A percentile compares a stretch with the other conserved stretches of the same genome.
Evolutionary conservation across 805 yeast genomes (phyloP).

Genomic region (Scheffersomyces spartinae): DNA sequence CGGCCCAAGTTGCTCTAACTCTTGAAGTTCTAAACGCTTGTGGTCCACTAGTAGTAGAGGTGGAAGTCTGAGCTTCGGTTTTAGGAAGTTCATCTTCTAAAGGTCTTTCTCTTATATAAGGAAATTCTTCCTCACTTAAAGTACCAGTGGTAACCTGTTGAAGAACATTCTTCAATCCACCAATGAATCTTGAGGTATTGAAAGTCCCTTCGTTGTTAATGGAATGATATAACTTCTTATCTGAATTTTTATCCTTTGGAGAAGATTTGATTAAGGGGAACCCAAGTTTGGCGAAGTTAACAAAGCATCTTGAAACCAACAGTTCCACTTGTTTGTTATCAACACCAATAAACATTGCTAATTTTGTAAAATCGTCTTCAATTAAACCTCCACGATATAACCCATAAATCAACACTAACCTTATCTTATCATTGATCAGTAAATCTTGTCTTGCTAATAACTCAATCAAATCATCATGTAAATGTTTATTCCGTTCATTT

Average conservation of each 20-base stretch:
- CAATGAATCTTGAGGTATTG: conserved; percentile 62
- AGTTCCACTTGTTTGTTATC: conserved; percentile 37
- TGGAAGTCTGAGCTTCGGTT: conserved; percentile 3
- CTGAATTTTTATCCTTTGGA: conserved; percentile 30
- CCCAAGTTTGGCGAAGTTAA: conserved; percentile 39
- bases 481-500: conserved; percentile 46
- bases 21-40: conserved; percentile 57
- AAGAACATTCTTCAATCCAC: conserved; percentile 53
- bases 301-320: conserved; percentile 41
- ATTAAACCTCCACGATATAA: conserved; percentile 74
- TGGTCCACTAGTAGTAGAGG: conserved; percentile 15
- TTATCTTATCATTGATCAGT: conserved; percentile 54
- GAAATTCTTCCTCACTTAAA: conserved; percentile 51
- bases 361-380: conserved; percentile 58
- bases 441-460: conserved; percentile 39
- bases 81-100: conserved; percentile 33
- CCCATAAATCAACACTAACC: conserved; percentile 66
- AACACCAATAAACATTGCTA: conserved; percentile 44
- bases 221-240: conserved; percentile 45
- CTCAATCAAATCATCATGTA: conserved; percentile 51
- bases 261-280: conserved; percentile 37
- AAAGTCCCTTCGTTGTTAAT: conserved; percentile 38
- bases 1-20: conserved; percentile 72
- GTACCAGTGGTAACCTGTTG: conserved; percentile 38
- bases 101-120: conserved; percentile 69